Evolutionary conservation across 176 grass and related monocot species (phyloP), one percentile per base, ranked within the genome.

Genomic region (Poa annua): DNA sequence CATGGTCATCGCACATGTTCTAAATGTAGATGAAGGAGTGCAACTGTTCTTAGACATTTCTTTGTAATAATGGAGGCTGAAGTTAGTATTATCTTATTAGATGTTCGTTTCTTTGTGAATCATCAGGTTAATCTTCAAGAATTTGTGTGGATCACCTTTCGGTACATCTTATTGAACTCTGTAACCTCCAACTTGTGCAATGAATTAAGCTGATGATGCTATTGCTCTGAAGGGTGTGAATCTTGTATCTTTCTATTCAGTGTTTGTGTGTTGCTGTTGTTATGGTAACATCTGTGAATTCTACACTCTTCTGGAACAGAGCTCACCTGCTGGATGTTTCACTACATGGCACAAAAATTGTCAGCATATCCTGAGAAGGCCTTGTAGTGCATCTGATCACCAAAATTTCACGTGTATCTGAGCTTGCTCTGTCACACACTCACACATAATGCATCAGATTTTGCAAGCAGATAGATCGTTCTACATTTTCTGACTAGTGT

Each of bases 1-100:
- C 14, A 77, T 7, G 12, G 14, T 41, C 11, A 57, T 53, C 21
- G 44, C 54, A 47, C 21, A 33, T 83, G 65, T 74, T 78, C 54
- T 72, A 42, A 29, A 17, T 25, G 41, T 85, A 6, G 63, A 83
- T 61, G 34, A 33, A 71, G 74, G 24, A 24, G 41, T 77, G 52
- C 9, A 47, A 50, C 62, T 11, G 35, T 63, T 44, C 33, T 17
- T 12, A 53, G 35, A 56, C 3, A 36, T 78, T 53, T 68, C 9
- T 60, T 70, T 44, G 41, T 73, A 51, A 51, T 75, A 66, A 64
- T 63, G 56, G 55, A 61, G 44, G 12, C 20, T 6, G 70, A 24
- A 78, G 25, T 35, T 26, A 45, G 20, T 61, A 59, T 13, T 47
- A 34, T 15, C 33, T 0, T 17, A 33, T 45, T 55, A 45, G 22